Evolutionary conservation across 2,329 filamentous ascomycete species (phyloP).

Genomic region (Penicillium sp.): DNA sequence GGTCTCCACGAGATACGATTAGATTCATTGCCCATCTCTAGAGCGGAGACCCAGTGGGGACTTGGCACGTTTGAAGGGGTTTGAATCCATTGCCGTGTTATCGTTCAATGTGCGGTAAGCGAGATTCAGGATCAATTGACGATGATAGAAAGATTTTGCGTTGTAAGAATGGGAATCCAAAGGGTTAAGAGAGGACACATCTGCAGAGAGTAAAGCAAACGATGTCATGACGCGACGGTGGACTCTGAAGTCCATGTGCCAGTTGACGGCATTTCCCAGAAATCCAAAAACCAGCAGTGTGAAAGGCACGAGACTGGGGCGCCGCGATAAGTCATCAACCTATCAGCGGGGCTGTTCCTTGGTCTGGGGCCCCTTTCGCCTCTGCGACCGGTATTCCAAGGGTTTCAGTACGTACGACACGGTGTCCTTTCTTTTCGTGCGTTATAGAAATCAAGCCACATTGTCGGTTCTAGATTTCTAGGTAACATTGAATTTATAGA

Average conservation of each 20-base stretch:
- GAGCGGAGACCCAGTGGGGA: neutral
- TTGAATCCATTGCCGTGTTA: neutral
- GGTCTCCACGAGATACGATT: neutral
- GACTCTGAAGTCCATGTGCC: constrained; percentile 10
- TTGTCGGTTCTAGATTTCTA: neutral
- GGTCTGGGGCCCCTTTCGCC: constrained; percentile 13
- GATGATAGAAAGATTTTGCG: neutral
- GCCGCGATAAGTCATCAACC: constrained; percentile 4
- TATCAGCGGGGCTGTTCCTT: constrained; percentile 14
- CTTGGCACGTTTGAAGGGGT: neutral
- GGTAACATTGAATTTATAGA: neutral
- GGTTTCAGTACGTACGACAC: constrained; percentile 12
- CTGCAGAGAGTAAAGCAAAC: neutral
- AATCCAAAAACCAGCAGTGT: neutral
- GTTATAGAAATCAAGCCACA: neutral
- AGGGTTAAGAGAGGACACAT: neutral
- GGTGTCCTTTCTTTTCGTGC: constrained; percentile 14
- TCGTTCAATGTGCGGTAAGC: neutral
- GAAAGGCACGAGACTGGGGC: constrained; percentile 10
- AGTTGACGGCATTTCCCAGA: neutral
- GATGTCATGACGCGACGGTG: neutral
- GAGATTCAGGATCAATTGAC: neutral
- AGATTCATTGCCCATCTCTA: neutral
- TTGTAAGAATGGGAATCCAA: neutral
- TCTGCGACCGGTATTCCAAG: constrained; percentile 17